Base-by-base conservation (phyloP, 2,329 filamentous ascomycete genomes). In the Talaromyces amestolkiae region DNA sequence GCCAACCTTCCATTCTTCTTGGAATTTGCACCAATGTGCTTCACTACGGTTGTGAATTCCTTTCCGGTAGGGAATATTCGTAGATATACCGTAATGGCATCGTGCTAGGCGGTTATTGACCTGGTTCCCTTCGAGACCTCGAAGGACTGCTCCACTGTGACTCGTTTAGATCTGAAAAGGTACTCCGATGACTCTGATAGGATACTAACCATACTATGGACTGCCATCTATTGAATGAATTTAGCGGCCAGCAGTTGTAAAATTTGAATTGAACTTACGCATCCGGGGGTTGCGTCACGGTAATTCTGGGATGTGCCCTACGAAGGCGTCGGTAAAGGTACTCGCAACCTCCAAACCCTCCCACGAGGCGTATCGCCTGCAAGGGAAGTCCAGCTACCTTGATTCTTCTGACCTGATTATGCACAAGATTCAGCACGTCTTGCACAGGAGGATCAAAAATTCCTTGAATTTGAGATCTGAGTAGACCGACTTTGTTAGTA, bases 261-360 rank as follows among this genome's bases (percentile, higher is more conserved):
- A n/a, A n/a, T n/a, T n/a, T n/a, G n/a, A n/a, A n/a, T n/a, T n/a
- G n/a, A n/a, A n/a, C n/a, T 70, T 66, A 74, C 72, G 72, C 68
- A 51, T 74, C 68, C 1, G 58, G 67, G 1, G 73, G 74, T 35
- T 79, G 78, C 22, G 79, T 71, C 6, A 80, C 70, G 33, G 71
- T 67, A 2, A 77, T 71, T 0, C 64, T 64, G 0, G 70, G 67
- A 10, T 74, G 68, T 6, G 68, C 65, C 5, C 64, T 62, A 19
- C 74, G 58, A 7, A 80, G 62, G 2, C 70, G 70, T 8, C 68
- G 66, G 58, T 71, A 75, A 9, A 80, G 74, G 65, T 78, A 80
- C 17, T 72, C 72, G 2, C 73, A 79, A 3, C 71, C 66, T 0
- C 78, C 78, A 39, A 80, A 77, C 0, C 79, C 79, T 1, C 78